These are phyloP conservation scores for Nitzschia sp. DNA, from an alignment of 108 stramenopile species.

Conservation along the genomic window DNA sequence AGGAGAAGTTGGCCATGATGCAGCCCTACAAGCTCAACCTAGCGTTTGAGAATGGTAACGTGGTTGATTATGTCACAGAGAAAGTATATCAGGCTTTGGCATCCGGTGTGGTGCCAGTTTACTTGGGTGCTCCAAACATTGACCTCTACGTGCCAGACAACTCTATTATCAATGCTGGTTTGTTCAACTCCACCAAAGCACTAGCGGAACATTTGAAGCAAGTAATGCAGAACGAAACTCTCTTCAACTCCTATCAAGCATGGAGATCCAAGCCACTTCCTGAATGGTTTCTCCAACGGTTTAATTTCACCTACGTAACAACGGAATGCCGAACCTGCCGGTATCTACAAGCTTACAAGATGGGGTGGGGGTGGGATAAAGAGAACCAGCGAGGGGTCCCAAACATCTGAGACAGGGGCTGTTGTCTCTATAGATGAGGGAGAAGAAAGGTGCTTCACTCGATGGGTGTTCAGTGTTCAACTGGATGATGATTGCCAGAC, in stretches of 20 bases:
- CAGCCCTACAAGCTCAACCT: slow-evolving; percentile 54
- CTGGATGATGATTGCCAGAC: too few species aligned
- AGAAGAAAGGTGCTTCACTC: too few species aligned
- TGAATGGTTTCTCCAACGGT: slow-evolving; percentile 37
- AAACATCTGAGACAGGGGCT: too few species aligned
- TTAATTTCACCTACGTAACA: slow-evolving; percentile 42
- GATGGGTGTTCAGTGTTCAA: too few species aligned
- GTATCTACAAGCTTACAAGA: slow-evolving; percentile 47
- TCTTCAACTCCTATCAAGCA: slow-evolving; percentile 10
- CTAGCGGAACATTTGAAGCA: slow-evolving; percentile 29
- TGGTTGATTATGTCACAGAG: slow-evolving; percentile 59
- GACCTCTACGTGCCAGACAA: slow-evolving; percentile 37
- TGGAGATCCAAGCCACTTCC: slow-evolving; percentile 45
- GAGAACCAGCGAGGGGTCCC: slow-evolving; percentile 30
- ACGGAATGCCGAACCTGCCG: slow-evolving; percentile 54
- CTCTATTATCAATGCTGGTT: slow-evolving; percentile 38
- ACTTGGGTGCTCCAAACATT: slow-evolving; percentile 56
- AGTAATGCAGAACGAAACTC: not conserved
- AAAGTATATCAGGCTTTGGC: slow-evolving; percentile 48
- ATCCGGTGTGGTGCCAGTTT: slow-evolving; percentile 49
- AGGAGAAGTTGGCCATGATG: slow-evolving; percentile 44
- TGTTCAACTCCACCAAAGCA: slow-evolving; percentile 31
- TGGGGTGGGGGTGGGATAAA: slow-evolving; percentile 58
- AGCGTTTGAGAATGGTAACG: slow-evolving; percentile 51
- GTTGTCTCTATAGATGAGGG: too few species aligned